Base-by-base conservation (phyloP, 2,329 filamentous ascomycete genomes). In the Xylaria multiplex region DNA sequence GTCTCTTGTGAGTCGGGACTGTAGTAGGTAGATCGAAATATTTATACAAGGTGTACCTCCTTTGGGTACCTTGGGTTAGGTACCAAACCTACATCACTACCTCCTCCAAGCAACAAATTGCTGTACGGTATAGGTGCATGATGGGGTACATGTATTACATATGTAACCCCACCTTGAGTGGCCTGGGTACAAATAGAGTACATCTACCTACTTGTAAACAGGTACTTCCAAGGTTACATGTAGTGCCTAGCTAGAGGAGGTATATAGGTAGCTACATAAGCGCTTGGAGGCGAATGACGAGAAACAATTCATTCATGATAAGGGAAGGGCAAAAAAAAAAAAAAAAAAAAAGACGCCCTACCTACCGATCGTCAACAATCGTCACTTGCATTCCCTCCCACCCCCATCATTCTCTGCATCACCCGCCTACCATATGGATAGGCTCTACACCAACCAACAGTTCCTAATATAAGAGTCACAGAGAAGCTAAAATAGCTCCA, bases 281-380 rank as follows among this genome's bases (percentile, higher is more conserved):
- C 37, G 14, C 19, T 24, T 24, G 46, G 40, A 40, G 46, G 46
- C 64, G 30, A 66, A 64, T 64, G 43, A 27, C 55, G 24, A 24
- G 30, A 57, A 64, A 50, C 65, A 67, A 62, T 66, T 62, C 64
- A 55, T 24, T 27, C 27, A 27, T 27, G 64, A 66, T 62, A 66
- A 65, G 63, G 27, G n/a, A 62, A 48, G 9, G 13, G 11, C 5
- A 6, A 37, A 37, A 13, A 37, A 37, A 6, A 35, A 9, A 9
- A 35, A 35, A 35, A 35, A 35, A 35, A 35, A 35, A 35, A 35
- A 35, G 9, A 35, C 19, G 19, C 19, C 19, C 19, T 19, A 19
- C 19, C 19, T 19, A 19, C 19, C 19, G 19, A 49, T 30, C 5
- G 37, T 40, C 40, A 57, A 53, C 54, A 19, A 42, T 59, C 40